These are phyloP conservation scores for Chytriomyces sp. DNA, from an alignment of 192 early-diverging fungal species.

Conservation along the genomic window DNA sequence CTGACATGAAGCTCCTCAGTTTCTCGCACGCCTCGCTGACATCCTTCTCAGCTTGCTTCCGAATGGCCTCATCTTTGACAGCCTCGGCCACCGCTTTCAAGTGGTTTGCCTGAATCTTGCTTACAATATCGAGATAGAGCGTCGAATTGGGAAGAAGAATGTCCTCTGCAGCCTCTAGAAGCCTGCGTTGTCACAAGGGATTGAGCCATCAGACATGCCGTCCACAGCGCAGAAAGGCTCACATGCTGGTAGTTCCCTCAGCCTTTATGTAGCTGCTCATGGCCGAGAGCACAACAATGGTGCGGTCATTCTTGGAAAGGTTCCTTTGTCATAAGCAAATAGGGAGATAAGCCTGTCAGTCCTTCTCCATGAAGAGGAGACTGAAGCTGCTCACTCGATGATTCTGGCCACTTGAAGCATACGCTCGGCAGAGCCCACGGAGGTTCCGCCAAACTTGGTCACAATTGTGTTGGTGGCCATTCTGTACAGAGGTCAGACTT, in stretches of 20 bases:
- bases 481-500: no score
- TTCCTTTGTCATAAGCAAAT: neutral
- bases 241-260: constrained; percentile 88
- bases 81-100: constrained; percentile 63
- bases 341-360: neutral
- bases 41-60: constrained; percentile 53
- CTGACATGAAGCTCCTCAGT: constrained; percentile 84
- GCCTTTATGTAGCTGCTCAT: constrained; percentile 86
- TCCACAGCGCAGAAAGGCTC: neutral
- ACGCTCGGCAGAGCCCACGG: constrained; percentile 76
- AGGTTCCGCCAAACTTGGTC: constrained; percentile 95
- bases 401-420: constrained; percentile 67
- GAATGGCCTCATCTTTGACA: constrained; percentile 34
- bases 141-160: constrained; percentile 73
- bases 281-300: constrained; percentile 95
- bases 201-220: neutral
- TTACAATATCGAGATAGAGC: constrained; percentile 74
- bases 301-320: constrained; percentile 66
- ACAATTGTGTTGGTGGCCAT: constrained; percentile 39
- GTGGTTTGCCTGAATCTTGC: constrained; percentile 82
- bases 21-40: constrained; percentile 77
- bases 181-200: constrained; percentile 32
- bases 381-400: constrained; percentile 69
- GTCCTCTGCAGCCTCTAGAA: constrained; percentile 71
- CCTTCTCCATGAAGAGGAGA: neutral